These are phyloP conservation scores for Fistulifera pelliculosa DNA, from an alignment of 108 stramenopile genomes.

Conservation along the genomic window DNA sequence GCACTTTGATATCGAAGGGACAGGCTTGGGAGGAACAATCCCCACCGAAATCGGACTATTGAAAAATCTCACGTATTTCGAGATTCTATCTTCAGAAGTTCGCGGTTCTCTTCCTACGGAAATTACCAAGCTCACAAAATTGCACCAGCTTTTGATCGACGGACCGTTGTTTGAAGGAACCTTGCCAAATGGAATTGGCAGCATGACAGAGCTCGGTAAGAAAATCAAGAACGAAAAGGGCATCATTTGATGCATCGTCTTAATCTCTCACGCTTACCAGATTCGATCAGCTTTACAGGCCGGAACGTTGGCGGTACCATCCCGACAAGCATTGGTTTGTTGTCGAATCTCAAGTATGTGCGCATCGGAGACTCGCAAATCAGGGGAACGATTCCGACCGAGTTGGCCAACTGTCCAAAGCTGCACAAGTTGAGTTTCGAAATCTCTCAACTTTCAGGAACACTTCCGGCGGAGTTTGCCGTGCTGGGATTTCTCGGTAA, in stretches of 20 bases:
- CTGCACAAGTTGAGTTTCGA: not conserved
- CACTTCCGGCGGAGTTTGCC: not conserved
- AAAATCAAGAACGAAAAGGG: no score
- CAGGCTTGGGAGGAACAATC: conserved; percentile 20
- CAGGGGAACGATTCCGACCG: conserved; percentile 16
- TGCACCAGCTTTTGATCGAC: not conserved
- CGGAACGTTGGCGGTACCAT: not conserved
- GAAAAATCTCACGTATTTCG: not conserved
- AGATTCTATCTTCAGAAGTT: not conserved
- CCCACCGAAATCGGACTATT: conserved; percentile 26
- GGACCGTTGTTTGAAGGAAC: no score
- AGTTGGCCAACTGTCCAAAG: not conserved
- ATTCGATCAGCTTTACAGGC: conserved; percentile 1
- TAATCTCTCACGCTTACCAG: not conserved
- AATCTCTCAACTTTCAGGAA: not conserved
- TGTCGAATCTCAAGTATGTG: not conserved
- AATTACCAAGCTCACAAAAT: conserved; percentile 1
- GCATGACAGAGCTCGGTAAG: no score
- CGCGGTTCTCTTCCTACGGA: conserved; percentile 2
- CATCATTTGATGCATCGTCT: no score
- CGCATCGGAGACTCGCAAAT: not conserved
- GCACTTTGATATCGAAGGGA: conserved; percentile 1
- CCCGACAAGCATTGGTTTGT: conserved; percentile 3
- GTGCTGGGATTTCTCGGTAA: not conserved
- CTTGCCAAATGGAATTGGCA: no score